Conservation (phyloP, 1,284 basidiomycete species). For the Spongiforma sp. region DNA sequence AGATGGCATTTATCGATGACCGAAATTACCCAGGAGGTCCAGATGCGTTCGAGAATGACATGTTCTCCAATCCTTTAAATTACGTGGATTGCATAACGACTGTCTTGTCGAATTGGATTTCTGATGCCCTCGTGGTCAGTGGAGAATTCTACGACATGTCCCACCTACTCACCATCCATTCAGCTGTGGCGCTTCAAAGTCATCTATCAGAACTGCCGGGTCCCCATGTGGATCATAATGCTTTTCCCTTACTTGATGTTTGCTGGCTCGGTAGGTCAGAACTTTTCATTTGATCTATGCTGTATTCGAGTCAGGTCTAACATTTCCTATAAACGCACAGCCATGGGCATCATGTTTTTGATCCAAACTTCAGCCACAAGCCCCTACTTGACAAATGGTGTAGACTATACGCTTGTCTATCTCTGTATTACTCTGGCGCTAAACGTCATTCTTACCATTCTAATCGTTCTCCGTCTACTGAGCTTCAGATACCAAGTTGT, state of each 20-base stretch:
- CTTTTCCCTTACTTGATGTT: neutral
- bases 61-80: slow-evolving; percentile 20
- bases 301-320: neutral
- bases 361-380: neutral
- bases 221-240: slow-evolving; percentile 15
- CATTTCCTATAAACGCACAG: neutral
- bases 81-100: slow-evolving; percentile 13
- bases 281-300: neutral
- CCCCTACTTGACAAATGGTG: neutral
- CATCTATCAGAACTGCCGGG: slow-evolving; percentile 16
- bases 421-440: neutral
- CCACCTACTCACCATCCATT: neutral
- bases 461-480: neutral
- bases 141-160: neutral
- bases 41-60: slow-evolving; percentile 14
- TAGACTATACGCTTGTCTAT: neutral
- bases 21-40: slow-evolving; percentile 37
- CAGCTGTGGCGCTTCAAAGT: slow-evolving; percentile 39
- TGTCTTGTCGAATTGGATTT: slow-evolving; percentile 28
- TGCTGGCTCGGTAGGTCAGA: neutral
- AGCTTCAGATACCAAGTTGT: neutral
- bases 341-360: neutral
- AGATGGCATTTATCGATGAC: slow-evolving; percentile 38
- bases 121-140: slow-evolving; percentile 35
- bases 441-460: neutral